Evolutionary conservation across 306 rosid species (phyloP), one percentile per base, ranked within the genome.

Genomic region (Corylus americana): DNA sequence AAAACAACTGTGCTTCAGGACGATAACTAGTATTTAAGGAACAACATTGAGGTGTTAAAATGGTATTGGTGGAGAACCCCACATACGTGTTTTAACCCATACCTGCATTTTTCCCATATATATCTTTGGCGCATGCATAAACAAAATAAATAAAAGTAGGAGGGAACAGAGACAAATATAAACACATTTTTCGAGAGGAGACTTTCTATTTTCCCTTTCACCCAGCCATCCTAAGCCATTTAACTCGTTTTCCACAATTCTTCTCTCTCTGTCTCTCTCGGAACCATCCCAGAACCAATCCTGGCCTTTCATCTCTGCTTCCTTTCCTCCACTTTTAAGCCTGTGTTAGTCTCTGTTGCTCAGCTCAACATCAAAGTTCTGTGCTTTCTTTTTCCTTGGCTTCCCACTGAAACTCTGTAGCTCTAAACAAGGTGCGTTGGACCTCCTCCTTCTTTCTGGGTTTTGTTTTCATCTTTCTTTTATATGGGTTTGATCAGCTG

Each of bases 241-340:
- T 20, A 18, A 77, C 88, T 85, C 85, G 86, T 80, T 81, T 83
- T 82, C 87, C 73, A 83, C 86, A 71, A 73, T 85, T 76, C 54
- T 68, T 74, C 71, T 51, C 61, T 70, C 39, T 80, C 0, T 9
- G 22, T 44, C 39, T 58, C 11, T 14, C 47, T 70, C 18, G 70
- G 83, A 78, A 79, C 79, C 74, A 44, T 50, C 86, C 74, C n/a
- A 42, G 76, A 67, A 74, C 53, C 2, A 10, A 7, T 54, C 31
- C 27, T 29, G 70, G 0, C 39, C 70, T 45, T 78, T 2, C 55
- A 7, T 0, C 47, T 48, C n/a, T 39, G 14, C 55, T 66, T 47
- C 45, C 18, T n/a, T 1, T 31, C 73, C 8, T 59, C 7, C 11
- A n/a, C 11, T 42, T 27, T 1, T 64, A 48, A 64, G 64, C 8